These are phyloP conservation scores for Geotrichum cucujoidarum DNA, from an alignment of 1,139 yeast species.

Conservation along the genomic window DNA sequence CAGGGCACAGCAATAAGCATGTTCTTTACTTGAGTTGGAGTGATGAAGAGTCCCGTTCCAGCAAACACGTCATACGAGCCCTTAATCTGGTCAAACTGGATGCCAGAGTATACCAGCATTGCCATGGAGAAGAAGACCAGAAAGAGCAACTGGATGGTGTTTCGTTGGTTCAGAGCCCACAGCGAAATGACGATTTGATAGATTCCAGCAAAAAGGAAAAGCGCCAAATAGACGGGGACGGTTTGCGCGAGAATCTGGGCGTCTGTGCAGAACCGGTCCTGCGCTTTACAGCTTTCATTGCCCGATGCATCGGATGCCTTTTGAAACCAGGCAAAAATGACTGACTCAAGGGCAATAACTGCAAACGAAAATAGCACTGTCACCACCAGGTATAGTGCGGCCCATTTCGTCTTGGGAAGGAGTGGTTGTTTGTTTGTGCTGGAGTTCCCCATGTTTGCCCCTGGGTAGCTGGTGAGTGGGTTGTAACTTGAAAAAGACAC, in stretches of 20 bases:
- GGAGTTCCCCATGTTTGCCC: background rate
- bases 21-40: slow-evolving; percentile 24
- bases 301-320: slow-evolving; percentile 26
- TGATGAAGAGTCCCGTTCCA: background rate
- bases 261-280: slow-evolving; percentile 21
- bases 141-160: slow-evolving; percentile 42
- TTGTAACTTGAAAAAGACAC: too few relatives aligned
- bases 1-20: slow-evolving; percentile 47
- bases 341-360: slow-evolving; percentile 13
- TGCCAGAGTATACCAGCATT: slow-evolving; percentile 48
- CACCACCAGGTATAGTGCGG: slow-evolving; percentile 7
- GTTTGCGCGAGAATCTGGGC: slow-evolving; percentile 30
- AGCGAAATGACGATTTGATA: slow-evolving; percentile 42
- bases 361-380: slow-evolving; percentile 15
- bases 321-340: slow-evolving; percentile 23
- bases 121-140: slow-evolving; percentile 46
- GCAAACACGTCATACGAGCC: slow-evolving; percentile 29
- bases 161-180: slow-evolving; percentile 44
- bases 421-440: background rate
- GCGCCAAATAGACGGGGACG: slow-evolving; percentile 39
- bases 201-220: slow-evolving; percentile 45
- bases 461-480: too few relatives aligned
- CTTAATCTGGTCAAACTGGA: slow-evolving; percentile 46
- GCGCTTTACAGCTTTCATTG: slow-evolving; percentile 29
- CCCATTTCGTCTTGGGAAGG: slow-evolving; percentile 15